Evolutionary conservation across 176 grass and related monocot genomes (phyloP).

Genomic region (Oryza meyeriana): DNA sequence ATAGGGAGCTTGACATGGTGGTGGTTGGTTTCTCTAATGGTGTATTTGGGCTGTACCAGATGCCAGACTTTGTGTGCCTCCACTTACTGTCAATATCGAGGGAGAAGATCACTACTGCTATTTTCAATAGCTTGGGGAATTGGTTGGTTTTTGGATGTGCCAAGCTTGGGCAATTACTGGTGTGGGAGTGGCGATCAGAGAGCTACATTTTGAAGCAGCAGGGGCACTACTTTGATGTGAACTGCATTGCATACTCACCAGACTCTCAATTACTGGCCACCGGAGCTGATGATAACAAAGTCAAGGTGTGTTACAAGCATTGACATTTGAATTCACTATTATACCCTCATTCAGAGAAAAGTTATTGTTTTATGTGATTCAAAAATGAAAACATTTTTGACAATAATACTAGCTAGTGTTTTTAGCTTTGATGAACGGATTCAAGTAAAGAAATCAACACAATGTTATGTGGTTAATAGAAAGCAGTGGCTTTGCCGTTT

Average conservation of each 20-base stretch:
- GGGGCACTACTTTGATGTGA: slow-evolving; percentile 97
- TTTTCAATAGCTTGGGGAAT: slow-evolving; percentile 83
- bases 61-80: slow-evolving; percentile 95
- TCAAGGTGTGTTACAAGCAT: slow-evolving; percentile 53
- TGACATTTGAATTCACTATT: background rate
- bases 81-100: slow-evolving; percentile 85
- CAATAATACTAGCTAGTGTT: background rate
- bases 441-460: background rate
- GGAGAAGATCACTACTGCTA: slow-evolving; percentile 89
- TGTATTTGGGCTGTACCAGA: slow-evolving; percentile 92
- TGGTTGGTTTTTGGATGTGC: slow-evolving; percentile 94
- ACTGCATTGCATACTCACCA: slow-evolving; percentile 90
- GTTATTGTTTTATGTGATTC: background rate
- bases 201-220: slow-evolving; percentile 96
- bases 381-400: background rate
- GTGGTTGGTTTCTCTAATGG: slow-evolving; percentile 84
- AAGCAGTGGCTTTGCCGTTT: background rate
- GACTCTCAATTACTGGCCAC: slow-evolving; percentile 94
- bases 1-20: slow-evolving; percentile 84
- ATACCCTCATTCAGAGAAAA: background rate
- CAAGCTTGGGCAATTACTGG: slow-evolving; percentile 84
- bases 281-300: slow-evolving; percentile 97
- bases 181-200: slow-evolving; percentile 97
- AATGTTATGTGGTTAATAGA: background rate
- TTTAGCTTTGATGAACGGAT: background rate